Conservation (phyloP, 2,329 filamentous ascomycete species). For the Biscogniauxia sp. region DNA sequence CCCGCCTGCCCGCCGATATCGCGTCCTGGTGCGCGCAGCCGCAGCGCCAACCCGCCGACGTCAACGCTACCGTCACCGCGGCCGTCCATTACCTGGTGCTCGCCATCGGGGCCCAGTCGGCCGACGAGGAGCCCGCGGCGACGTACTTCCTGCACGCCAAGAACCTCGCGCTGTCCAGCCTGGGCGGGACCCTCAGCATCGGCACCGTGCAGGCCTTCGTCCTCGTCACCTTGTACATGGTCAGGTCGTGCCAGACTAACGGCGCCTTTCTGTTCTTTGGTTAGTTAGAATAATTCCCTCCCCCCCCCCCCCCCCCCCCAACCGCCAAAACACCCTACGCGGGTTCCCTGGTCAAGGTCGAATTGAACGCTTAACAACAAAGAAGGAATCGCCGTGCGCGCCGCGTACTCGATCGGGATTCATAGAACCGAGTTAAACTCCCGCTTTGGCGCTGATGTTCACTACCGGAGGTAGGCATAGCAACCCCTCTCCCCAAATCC, state of each 20-base stretch:
- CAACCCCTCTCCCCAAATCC: background rate
- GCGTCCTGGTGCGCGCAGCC: constrained; percentile 39
- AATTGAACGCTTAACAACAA: background rate
- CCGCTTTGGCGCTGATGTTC: constrained; percentile 45
- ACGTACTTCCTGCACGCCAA: constrained; percentile 51
- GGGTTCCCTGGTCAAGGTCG: too few relatives aligned
- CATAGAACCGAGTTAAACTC: constrained; percentile 54
- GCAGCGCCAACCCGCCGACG: constrained; percentile 36
- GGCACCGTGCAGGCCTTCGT: constrained; percentile 50
- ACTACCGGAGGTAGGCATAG: constrained; percentile 41
- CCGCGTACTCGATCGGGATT: constrained; percentile 52
- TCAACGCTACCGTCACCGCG: constrained; percentile 35
- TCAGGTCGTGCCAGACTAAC: constrained; percentile 54
- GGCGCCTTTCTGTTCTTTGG: constrained; percentile 53
- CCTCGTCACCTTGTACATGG: constrained; percentile 53
- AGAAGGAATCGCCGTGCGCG: constrained; percentile 47
- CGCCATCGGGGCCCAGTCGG: constrained; percentile 46
- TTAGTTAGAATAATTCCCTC: constrained; percentile 1
- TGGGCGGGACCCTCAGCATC: constrained; percentile 47
- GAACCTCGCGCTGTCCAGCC: constrained; percentile 41
- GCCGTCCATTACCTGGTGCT: constrained; percentile 49
- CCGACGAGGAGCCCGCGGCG: constrained; percentile 41
- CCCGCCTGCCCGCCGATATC: constrained; percentile 39
- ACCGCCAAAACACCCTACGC: too few relatives aligned
- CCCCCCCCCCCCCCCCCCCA: too few relatives aligned